phyloP scores from a whole-genome alignment of 495 filamentous ascomycete genomes.

The Lindgomyces ingoldianus region DNA sequence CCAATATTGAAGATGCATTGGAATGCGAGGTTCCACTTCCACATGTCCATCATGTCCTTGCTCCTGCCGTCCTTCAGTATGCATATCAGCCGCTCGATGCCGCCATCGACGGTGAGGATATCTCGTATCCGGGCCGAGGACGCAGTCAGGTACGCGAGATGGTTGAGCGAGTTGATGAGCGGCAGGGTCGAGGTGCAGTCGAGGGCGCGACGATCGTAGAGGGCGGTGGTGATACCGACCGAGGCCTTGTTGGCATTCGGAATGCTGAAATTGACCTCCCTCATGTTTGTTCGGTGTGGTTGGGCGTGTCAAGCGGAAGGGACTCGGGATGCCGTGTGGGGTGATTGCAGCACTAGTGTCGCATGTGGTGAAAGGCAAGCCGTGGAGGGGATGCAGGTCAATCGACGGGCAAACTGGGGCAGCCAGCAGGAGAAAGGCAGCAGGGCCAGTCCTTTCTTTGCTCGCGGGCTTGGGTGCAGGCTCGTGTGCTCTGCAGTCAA shows the following conservation, averaged over 20 bases:
- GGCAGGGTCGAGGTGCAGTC: conserved; percentile 98
- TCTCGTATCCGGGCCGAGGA: conserved; percentile 98
- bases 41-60: conserved; percentile 99
- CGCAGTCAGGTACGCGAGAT: conserved; percentile 95
- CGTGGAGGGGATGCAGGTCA: conserved; percentile 3
- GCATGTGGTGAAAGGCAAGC: conserved; percentile 31
- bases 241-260: conserved; percentile 99
- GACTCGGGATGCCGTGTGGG: no score
- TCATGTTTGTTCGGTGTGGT: conserved; percentile 71
- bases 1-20: conserved; percentile 99
- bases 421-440: conserved; percentile 5
- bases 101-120: conserved; percentile 97
- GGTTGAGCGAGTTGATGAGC: conserved; percentile 96
- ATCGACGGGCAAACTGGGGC: conserved; percentile 13
- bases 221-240: conserved; percentile 96
- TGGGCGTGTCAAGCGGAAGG: no score
- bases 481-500: conserved; percentile 9
- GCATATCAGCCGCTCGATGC: conserved; percentile 91
- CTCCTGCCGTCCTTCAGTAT: conserved; percentile 96
- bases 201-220: conserved; percentile 94
- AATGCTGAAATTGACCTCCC: conserved; percentile 99
- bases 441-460: conserved; percentile 17
- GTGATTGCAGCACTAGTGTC: conserved; percentile 32
- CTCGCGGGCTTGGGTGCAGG: not conserved
- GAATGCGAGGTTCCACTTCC: conserved; percentile 99